Evolutionary conservation across 2,329 filamentous ascomycete species (phyloP).

Genomic region (Dactylonectria estremocensis): DNA sequence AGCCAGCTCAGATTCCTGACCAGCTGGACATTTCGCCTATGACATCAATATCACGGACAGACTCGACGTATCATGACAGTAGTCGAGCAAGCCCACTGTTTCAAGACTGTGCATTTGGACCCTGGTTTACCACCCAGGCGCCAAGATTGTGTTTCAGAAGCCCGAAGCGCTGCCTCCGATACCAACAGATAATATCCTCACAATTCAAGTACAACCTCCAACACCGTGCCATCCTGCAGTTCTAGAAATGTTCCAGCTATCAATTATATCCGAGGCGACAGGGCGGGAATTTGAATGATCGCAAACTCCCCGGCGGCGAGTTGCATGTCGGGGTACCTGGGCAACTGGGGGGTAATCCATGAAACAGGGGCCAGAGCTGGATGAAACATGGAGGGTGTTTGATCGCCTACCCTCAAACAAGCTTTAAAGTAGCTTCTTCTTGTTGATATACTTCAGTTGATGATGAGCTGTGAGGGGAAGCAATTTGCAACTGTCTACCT

Average conservation of each 20-base stretch:
- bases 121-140: neutral
- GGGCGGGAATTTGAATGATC: neutral
- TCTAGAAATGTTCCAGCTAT: neutral
- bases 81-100: conserved; percentile 28
- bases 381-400: conserved; percentile 7
- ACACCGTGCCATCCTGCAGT: neutral
- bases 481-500: neutral
- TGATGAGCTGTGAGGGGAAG: neutral
- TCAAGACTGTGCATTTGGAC: conserved; percentile 29
- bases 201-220: neutral
- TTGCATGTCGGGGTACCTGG: neutral
- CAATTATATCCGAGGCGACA: neutral
- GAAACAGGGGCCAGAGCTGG: neutral
- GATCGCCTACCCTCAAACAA: neutral
- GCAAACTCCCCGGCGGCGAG: neutral
- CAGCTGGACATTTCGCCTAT: conserved; percentile 1
- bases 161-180: conserved; percentile 1
- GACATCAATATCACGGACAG: conserved; percentile 16
- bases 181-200: neutral
- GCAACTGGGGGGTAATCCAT: neutral
- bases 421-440: neutral
- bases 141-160: neutral
- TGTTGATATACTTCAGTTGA: neutral
- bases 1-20: conserved; percentile 3
- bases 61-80: conserved; percentile 7